Evolutionary conservation across 176 grass and related monocot genomes (phyloP), one percentile per base, ranked within the genome.

Genomic region (Lolium perenne): DNA sequence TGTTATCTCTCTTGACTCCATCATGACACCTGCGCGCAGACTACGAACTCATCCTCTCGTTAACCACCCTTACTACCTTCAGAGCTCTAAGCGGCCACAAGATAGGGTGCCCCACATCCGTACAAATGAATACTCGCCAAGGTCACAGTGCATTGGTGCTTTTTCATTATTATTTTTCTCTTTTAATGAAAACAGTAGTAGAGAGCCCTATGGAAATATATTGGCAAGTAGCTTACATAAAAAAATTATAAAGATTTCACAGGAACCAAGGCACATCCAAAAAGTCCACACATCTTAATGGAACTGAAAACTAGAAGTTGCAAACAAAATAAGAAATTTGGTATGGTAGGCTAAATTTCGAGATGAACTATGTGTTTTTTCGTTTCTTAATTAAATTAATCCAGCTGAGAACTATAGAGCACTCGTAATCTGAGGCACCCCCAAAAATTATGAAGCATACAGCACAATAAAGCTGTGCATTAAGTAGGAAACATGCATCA

Each of bases 231-330:
- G 71, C 13, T 26, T 74, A 51, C 71, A 74, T 43, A 43, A 53
- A 64, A 26, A 26, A 75, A 10, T 18, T 75, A 53, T 25, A 10
- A 32, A 54, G 22, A 50, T 76, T 76, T 54, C 73, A 76, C 15
- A 54, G 8, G 73, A 76, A 76, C 48, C 25, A 53, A 49, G 23
- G 73, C 48, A 54, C 48, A 53, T 22, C 22, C 25, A 8, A 75
- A 50, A 72, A 73, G 70, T 73, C 43, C 23, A 48, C 41, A 46
- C 10, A 23, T 7, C n/a, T n/a, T 7, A 23, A 23, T 46, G 20
- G 20, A 73, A 66, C 26, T 64, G 41, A 61, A 62, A 69, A 70
- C 20, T 76, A 76, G 72, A 76, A 76, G 72, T 23, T 76, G 48
- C 47, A 76, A 51, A 23, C 22, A 53, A 75, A 25, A 50, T 75